These are phyloP conservation scores for Phaseolus lunatus DNA, from an alignment of 306 rosid genomes.

Conservation along the genomic window DNA sequence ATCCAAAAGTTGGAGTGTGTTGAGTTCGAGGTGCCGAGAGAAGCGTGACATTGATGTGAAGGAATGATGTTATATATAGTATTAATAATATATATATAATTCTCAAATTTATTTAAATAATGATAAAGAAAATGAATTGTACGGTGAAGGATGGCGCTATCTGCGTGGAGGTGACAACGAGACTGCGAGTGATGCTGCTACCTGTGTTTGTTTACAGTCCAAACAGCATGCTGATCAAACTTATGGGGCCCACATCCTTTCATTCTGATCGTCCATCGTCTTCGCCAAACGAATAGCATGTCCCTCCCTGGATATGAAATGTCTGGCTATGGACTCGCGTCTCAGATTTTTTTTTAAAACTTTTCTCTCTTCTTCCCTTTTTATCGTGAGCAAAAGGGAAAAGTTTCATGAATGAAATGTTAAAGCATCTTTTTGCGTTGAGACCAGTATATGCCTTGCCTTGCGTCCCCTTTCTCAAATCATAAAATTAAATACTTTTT, in stretches of 20 bases:
- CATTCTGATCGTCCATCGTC: slow-evolving; percentile 45
- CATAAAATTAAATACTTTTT: no score
- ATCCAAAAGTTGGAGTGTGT: background rate
- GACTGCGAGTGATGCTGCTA: slow-evolving; percentile 27
- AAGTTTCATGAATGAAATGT: background rate
- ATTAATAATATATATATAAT: background rate
- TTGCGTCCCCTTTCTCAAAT: slow-evolving; percentile 15
- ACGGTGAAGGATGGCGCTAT: slow-evolving; percentile 49
- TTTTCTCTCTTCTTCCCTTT: background rate
- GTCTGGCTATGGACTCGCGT: slow-evolving; percentile 31
- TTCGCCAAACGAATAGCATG: background rate
- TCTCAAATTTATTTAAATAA: background rate
- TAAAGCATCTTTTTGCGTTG: slow-evolving; percentile 41
- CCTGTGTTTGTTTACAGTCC: slow-evolving; percentile 26
- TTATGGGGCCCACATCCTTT: slow-evolving; percentile 27
- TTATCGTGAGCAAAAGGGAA: background rate
- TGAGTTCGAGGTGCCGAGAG: slow-evolving; percentile 52
- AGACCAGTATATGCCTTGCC: slow-evolving; percentile 20
- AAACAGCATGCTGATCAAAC: slow-evolving; percentile 24
- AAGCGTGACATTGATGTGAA: slow-evolving; percentile 50
- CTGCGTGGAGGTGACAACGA: slow-evolving; percentile 30
- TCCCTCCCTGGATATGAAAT: slow-evolving; percentile 42
- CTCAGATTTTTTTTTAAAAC: background rate
- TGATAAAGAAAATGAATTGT: slow-evolving; percentile 8
- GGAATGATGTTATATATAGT: background rate